Evolutionary conservation across 139 green algal species (phyloP), one percentile per base, ranked within the genome.

Genomic region (Edaphochlamys debaryana): DNA sequence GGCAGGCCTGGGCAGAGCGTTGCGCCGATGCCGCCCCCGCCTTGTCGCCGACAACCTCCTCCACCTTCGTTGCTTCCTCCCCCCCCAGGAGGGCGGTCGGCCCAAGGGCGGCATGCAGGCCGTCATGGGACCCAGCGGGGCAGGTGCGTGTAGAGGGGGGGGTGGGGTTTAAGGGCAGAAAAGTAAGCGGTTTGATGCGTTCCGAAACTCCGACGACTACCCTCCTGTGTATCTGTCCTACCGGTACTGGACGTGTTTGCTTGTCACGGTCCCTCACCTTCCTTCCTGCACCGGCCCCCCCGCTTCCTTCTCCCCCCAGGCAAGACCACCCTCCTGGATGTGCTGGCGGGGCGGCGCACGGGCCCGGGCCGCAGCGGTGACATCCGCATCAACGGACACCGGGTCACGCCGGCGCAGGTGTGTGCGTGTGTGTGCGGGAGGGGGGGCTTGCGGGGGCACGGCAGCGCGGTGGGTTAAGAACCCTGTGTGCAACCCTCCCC

Each of bases 321-420:
- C 74, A 81, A 82, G 63, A 94, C 88, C 37, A 93, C 89, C 25
- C 82, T 95, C 78, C 79, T 95, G 85, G 92, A 95, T 67, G 77
- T 93, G 22, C 82, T 95, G 60, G 75, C 91, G 30, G 90, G 90
- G 11, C 80, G 90, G 13, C 69, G 85, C 5, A 78, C 27, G 37
- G 91, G 86, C 34, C 19, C 68, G 8, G 85, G 85, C 1, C 79
- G 93, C 17, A 79, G 58, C 6, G 92, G 91, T 4, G 60, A 89
- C 64, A 62, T 95, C 8, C 67, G 70, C 3, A 58, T 95, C 32
- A 92, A 95, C 67, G 91, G 91, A 7, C 36, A 83, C 34, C 36
- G 45, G 5, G 87, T 90, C 8, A 64, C 48, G 27, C 50, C 79
- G 3, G 67, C 45, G 36, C 67, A 85, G 60, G 41, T 86, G 34